Conservation (phyloP, 1,284 basidiomycete genomes). For the Vanrija sp. region DNA sequence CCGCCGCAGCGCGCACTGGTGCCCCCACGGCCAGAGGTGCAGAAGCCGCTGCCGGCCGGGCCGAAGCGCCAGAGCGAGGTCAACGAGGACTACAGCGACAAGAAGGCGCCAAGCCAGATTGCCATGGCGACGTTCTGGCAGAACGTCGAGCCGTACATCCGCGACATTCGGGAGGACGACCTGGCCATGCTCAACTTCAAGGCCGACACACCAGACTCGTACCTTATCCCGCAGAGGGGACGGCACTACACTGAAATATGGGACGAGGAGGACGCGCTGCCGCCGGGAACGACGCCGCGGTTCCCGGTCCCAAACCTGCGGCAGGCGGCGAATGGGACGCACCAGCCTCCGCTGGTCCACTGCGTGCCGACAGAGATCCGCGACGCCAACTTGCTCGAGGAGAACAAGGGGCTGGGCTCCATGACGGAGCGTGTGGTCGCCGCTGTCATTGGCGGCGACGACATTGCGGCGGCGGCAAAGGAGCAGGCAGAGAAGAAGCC, state of each 20-base stretch:
- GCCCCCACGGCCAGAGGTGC: slow-evolving; percentile 62
- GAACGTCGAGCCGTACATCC: slow-evolving; percentile 78
- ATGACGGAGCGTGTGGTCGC: slow-evolving; percentile 59
- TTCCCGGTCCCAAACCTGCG: slow-evolving; percentile 36
- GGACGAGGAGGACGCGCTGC: slow-evolving; percentile 76
- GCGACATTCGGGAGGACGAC: slow-evolving; percentile 82
- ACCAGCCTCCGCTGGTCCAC: slow-evolving; percentile 6
- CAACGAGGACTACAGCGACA: slow-evolving; percentile 77
- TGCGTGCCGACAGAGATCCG: slow-evolving; percentile 25
- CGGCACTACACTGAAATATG: slow-evolving; percentile 83
- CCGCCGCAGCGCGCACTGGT: slow-evolving; percentile 53
- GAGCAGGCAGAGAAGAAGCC: slow-evolving; percentile 47
- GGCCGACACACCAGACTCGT: slow-evolving; percentile 79
- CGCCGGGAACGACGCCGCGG: slow-evolving; percentile 32
- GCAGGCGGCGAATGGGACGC: slow-evolving; percentile 8
- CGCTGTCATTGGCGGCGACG: slow-evolving; percentile 59
- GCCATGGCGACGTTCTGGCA: slow-evolving; percentile 66
- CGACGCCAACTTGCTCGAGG: slow-evolving; percentile 42
- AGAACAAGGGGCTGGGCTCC: slow-evolving; percentile 39
- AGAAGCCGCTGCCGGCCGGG: slow-evolving; percentile 64
- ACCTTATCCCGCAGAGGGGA: slow-evolving; percentile 78
- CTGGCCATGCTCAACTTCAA: slow-evolving; percentile 81
- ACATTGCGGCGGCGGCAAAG: slow-evolving; percentile 50
- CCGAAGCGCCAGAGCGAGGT: slow-evolving; percentile 78
- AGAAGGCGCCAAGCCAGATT: slow-evolving; percentile 61